Base-by-base conservation (phyloP, 768 basidiomycete genomes). In the Rubroboletus pulcherrimus region DNA sequence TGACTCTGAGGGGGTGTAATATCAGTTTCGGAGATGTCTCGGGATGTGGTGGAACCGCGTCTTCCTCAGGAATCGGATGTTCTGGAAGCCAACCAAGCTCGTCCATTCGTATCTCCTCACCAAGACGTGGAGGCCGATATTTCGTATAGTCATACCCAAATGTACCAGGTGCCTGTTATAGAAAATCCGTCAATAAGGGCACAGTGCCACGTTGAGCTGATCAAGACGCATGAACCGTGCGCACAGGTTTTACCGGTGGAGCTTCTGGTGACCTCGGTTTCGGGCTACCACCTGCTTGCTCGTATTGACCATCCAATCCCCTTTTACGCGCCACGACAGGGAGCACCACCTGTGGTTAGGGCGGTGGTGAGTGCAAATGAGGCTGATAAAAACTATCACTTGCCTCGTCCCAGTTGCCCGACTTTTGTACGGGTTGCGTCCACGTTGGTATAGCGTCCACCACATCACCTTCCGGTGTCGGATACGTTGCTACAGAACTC, bases 341-440 rank as follows among this genome's bases (percentile, higher is more conserved):
- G 12, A 93, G 74, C 1, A 93, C 86, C 38, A 92, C 89, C 89
- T 91, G 59, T 4, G 41, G 50, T 43, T 26, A 19, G 54, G 40
- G n/a, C 30, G 34, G 19, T 24, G 47, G 50, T 47, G 51, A 56
- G 62, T 6, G 52, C 47, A 54, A 44, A 63, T 52, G 46, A 31
- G 4, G 33, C 15, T 2, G 39, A 39, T 14, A 46, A 35, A 59
- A 11, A 12, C 4, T 7, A 48, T 40, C 30, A 75, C 80, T 65
- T 63, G 83, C 89, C 66, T 93, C 91, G 64, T 93, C 91, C 91
- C 91, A 93, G 63, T 89, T 91, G 1, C 88, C 87, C 24, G 80
- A 75, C 55, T 73, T 74, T 26, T 78, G 80, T 29, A 85, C 75
- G 26, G 89, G 88, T 65, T 91, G 85, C 17, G 87, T 90, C 90